These are phyloP conservation scores for Pichia sp. DNA, from an alignment of 1,139 yeast genomes.

Conservation along the genomic window DNA sequence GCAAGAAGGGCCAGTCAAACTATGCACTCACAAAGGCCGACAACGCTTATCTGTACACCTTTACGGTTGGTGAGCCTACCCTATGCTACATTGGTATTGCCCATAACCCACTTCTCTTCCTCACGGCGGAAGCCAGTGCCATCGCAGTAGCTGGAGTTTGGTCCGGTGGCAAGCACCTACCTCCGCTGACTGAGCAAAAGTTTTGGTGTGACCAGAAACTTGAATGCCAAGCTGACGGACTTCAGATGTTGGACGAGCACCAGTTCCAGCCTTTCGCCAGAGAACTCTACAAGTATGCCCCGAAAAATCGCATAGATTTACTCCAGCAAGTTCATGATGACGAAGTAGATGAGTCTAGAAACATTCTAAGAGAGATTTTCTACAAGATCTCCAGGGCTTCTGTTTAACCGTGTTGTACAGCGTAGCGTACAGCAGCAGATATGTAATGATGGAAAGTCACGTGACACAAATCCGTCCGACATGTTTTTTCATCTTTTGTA, in stretches of 20 bases:
- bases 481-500: too few species aligned
- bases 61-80: slow-evolving; percentile 42
- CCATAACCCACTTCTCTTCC: slow-evolving; percentile 40
- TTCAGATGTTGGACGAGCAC: slow-evolving; percentile 32
- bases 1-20: slow-evolving; percentile 17
- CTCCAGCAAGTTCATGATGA: not conserved
- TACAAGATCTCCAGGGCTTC: not conserved
- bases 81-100: slow-evolving; percentile 40
- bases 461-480: too few species aligned
- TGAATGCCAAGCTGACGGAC: slow-evolving; percentile 21
- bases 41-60: slow-evolving; percentile 40
- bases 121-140: slow-evolving; percentile 41
- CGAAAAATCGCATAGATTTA: not conserved
- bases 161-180: slow-evolving; percentile 30
- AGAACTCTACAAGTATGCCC: slow-evolving; percentile 1
- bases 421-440: too few species aligned
- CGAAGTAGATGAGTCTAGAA: slow-evolving; percentile 3
- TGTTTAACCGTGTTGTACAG: too few species aligned
- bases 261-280: not conserved
- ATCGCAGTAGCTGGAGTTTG: slow-evolving; percentile 48
- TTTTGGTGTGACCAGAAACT: slow-evolving; percentile 22
- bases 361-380: slow-evolving; percentile 5
- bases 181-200: slow-evolving; percentile 26
- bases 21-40: slow-evolving; percentile 23
- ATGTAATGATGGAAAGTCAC: too few species aligned